Evolutionary conservation across 2,329 filamentous ascomycete genomes (phyloP), one percentile per base, ranked within the genome.

Genomic region (Fusarium tjaetaba): DNA sequence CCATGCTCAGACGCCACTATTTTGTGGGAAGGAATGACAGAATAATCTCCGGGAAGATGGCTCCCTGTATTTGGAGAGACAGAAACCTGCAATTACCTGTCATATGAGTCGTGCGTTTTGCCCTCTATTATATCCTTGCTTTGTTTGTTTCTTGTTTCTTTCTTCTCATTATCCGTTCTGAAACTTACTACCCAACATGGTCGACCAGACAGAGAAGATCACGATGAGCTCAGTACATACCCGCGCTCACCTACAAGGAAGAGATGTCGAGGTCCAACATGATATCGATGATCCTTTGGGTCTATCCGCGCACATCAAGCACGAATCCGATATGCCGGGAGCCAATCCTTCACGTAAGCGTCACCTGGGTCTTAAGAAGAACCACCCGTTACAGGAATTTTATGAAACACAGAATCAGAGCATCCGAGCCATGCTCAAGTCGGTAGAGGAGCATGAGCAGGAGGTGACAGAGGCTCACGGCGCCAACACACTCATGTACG

Each of bases 321-420:
- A 18, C 22, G 46, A 34, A 14, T 34, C 28, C 11, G 28, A 51
- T 22, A 94, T 82, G 90, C 91, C 61, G 90, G 90, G 90, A 71
- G 92, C 94, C 64, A 97, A 97, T 80, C 93, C 90, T 4, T 93
- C 92, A 13, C 90, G 92, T 70, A 96, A 95, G 84, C 91, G 94
- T 58, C 87, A 88, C 78, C 46, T 51, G 8, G 87, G 85, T 14
- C 73, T 64, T 5, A 68, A 76, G 43, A 82, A 82, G 52, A 81
- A 88, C 15, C 87, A 85, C 73, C 91, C 89, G 78, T 81, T 98
- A 15, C 88, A 93, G 78, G 89, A 90, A 52, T 98, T 98, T 85
- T 98, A 98, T 86, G 89, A 94, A 80, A 88, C 88, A 34, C 96
- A 99, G 81, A 99, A 99, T 80, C 94, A 95, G 81, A 95, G 94